A percentile compares a stretch with the other conserved stretches of the same genome.
phyloP scores from a whole-genome alignment of 2,329 filamentous ascomycete species.

The Sclerotinia glacialis region DNA sequence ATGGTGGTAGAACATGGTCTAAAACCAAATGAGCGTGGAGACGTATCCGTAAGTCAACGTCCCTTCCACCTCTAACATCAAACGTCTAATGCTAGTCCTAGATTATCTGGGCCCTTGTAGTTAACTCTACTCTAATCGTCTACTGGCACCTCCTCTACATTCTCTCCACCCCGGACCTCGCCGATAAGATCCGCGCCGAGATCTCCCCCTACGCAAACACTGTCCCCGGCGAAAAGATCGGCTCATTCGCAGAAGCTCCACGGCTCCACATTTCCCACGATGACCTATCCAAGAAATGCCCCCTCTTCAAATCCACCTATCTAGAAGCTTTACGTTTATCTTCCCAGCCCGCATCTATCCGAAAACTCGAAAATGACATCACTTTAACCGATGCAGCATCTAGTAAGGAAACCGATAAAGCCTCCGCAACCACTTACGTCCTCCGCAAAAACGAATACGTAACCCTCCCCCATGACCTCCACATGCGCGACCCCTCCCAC shows the following conservation, averaged over 20 bases:
- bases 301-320: slow-evolving; percentile 46
- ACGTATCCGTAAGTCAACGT: slow-evolving; percentile 42
- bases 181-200: slow-evolving; percentile 46
- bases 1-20: slow-evolving; percentile 8
- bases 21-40: slow-evolving; percentile 40
- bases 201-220: slow-evolving; percentile 45
- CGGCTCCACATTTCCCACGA: slow-evolving; percentile 44
- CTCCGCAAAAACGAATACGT: slow-evolving; percentile 45
- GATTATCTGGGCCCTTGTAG: slow-evolving; percentile 54
- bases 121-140: slow-evolving; percentile 51
- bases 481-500: slow-evolving; percentile 44
- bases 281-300: slow-evolving; percentile 45
- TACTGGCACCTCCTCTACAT: slow-evolving; percentile 52
- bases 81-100: slow-evolving; percentile 16
- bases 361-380: slow-evolving; percentile 43
- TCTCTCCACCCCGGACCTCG: slow-evolving; percentile 43
- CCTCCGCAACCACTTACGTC: slow-evolving; percentile 42
- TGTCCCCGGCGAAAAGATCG: slow-evolving; percentile 36
- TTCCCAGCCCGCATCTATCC: slow-evolving; percentile 44
- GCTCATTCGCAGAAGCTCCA: slow-evolving; percentile 37
- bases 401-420: slow-evolving; percentile 31
- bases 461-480: slow-evolving; percentile 45
- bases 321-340: slow-evolving; percentile 48
- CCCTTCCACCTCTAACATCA: neutral
- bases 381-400: slow-evolving; percentile 28